Evolutionary conservation across 140 eudicot species (phyloP).

Genomic region (Eryngium alpinum): DNA sequence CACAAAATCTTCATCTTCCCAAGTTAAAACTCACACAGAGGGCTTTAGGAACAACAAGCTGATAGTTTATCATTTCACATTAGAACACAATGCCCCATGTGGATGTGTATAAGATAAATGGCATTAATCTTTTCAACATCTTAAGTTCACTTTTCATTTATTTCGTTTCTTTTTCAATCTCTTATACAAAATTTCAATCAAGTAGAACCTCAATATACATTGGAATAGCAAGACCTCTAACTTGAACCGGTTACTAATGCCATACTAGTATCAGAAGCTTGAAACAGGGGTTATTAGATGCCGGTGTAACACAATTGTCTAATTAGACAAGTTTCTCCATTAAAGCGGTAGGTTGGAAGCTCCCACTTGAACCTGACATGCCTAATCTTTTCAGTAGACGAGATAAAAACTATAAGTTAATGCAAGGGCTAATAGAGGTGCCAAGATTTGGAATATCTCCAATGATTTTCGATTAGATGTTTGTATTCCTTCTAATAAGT

Average conservation of each 20-base stretch:
- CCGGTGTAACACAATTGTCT: not conserved
- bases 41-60: not conserved
- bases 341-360: not conserved
- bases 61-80: not conserved
- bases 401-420: slow-evolving; percentile 42
- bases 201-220: not conserved
- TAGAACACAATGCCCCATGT: not conserved
- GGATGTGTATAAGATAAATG: not conserved
- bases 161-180: not conserved
- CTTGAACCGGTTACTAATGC: not conserved
- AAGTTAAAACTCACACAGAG: not conserved
- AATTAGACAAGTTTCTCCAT: not conserved
- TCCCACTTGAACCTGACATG: not conserved
- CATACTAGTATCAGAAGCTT: not conserved
- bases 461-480: slow-evolving; percentile 14
- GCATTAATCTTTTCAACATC: not conserved
- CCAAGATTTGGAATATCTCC: slow-evolving; percentile 31
- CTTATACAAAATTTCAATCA: not conserved
- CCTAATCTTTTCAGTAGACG: slow-evolving; percentile 30
- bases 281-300: not conserved
- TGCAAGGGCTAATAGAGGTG: slow-evolving; percentile 48
- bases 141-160: not conserved
- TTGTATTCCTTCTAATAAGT: slow-evolving; percentile 11
- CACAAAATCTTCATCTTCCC: not conserved
- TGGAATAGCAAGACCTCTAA: not conserved